Evolutionary conservation across 2,329 filamentous ascomycete genomes (phyloP).

Genomic region (Myriosclerotinia duriaeana): DNA sequence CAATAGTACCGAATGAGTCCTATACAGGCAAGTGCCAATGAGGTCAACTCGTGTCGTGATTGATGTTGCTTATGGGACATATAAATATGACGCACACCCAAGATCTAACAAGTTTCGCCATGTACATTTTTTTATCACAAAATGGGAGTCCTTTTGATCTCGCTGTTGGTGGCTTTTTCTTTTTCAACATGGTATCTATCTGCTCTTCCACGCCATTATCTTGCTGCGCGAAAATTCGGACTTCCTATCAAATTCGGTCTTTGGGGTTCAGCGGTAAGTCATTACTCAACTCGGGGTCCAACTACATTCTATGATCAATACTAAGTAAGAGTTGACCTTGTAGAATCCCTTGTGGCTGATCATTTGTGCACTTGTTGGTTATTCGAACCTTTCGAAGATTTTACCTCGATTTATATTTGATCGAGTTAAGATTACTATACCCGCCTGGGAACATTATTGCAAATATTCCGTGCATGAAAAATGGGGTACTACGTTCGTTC

Average conservation of each 20-base stretch:
- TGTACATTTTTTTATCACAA: background rate
- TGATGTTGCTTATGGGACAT: background rate
- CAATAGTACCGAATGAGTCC: background rate
- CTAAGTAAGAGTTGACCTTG: too few species aligned
- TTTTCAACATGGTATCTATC: conserved; percentile 10
- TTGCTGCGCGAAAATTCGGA: conserved; percentile 26
- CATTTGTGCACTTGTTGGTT: conserved; percentile 16
- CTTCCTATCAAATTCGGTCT: conserved; percentile 25
- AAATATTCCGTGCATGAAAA: conserved; percentile 24
- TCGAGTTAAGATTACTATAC: conserved; percentile 24
- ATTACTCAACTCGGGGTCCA: too few species aligned
- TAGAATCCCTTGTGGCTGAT: conserved; percentile 24
- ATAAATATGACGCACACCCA: background rate
- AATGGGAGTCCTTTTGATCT: background rate
- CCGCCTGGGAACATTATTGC: conserved; percentile 26
- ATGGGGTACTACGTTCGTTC: conserved; percentile 23
- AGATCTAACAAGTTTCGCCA: background rate
- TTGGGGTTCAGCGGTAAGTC: conserved; percentile 15
- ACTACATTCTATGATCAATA: too few species aligned
- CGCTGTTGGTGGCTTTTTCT: background rate
- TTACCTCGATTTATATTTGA: conserved; percentile 25
- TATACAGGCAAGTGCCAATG: conserved; percentile 6
- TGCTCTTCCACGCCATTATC: conserved; percentile 20
- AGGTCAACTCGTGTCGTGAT: background rate
- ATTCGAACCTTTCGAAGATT: conserved; percentile 5